These are phyloP conservation scores for Saccharomycopsis synnaedendra DNA, from an alignment of 805 yeast species.

Conservation along the genomic window DNA sequence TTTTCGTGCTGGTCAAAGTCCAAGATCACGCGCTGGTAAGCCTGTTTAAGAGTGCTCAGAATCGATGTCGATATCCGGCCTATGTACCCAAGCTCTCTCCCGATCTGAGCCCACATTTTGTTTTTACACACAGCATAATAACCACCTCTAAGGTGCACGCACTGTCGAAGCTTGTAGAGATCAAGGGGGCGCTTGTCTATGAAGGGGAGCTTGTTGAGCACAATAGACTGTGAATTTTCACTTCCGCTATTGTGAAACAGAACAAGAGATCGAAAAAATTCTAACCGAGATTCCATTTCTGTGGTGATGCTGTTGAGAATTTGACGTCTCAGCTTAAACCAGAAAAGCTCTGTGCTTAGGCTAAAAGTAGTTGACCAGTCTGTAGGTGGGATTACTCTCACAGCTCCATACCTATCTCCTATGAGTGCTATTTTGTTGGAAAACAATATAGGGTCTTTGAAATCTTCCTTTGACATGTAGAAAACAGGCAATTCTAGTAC, in stretches of 20 bases:
- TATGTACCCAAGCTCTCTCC: conserved; percentile 67
- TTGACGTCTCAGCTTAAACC: conserved; percentile 42
- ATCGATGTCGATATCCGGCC: conserved; percentile 63
- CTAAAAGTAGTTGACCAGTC: conserved; percentile 25
- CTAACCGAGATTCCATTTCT: conserved; percentile 31
- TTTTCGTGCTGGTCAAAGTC: conserved; percentile 21
- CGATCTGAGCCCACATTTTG: conserved; percentile 76
- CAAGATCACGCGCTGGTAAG: conserved; percentile 37
- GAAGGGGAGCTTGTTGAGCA: conserved; percentile 41
- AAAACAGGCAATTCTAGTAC: conserved; percentile 29
- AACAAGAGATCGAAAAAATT: conserved; percentile 36
- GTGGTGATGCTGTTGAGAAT: conserved; percentile 29
- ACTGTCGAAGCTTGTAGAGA: conserved; percentile 43
- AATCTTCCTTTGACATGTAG: conserved; percentile 36
- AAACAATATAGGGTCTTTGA: conserved; percentile 44
- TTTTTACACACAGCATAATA: conserved; percentile 47
- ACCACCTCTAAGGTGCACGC: conserved; percentile 60
- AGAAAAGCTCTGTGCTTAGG: conserved; percentile 34
- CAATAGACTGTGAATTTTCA: neutral
- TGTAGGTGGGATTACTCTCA: conserved; percentile 50
- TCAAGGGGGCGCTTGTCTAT: conserved; percentile 60
- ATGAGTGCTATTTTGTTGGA: conserved; percentile 32
- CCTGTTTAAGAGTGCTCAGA: conserved; percentile 52
- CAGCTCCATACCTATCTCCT: conserved; percentile 51
- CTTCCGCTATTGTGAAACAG: conserved; percentile 29